Percentiles rank a stretch among this genome's conserved stretches.
phyloP scores from a whole-genome alignment of 2,329 filamentous ascomycete genomes.

The Sclerotinia minor region DNA sequence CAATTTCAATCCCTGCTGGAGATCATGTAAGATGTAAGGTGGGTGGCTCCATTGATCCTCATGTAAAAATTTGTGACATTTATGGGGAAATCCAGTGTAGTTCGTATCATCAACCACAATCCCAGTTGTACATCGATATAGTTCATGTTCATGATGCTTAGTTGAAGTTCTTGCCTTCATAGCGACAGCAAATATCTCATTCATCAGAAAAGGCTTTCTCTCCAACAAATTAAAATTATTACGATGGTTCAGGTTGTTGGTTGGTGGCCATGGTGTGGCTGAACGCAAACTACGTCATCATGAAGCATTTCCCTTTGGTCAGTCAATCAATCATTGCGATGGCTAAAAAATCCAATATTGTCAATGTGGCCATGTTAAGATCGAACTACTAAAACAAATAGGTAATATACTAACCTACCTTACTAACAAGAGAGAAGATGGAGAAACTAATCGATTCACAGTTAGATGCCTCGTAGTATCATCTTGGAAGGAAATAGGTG shows the following conservation, averaged over 20 bases:
- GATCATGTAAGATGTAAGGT: slow-evolving; percentile 2
- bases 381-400: background rate
- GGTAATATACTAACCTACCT: too few species aligned
- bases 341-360: background rate
- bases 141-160: background rate
- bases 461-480: slow-evolving; percentile 7
- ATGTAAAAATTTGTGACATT: too few species aligned
- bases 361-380: background rate
- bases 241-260: background rate
- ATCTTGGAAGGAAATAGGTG: background rate
- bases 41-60: background rate
- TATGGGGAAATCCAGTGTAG: background rate
- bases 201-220: background rate
- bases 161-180: too few species aligned
- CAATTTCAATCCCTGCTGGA: slow-evolving; percentile 17
- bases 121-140: slow-evolving; percentile 3
- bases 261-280: background rate
- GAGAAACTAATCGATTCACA: slow-evolving; percentile 9
- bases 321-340: background rate
- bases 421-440: background rate
- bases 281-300: slow-evolving; percentile 14
- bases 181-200: background rate
- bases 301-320: background rate
- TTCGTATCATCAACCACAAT: background rate
- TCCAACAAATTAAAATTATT: background rate